These are phyloP conservation scores for Amyloporia xantha DNA, from an alignment of 768 basidiomycete genomes.

Conservation along the genomic window DNA sequence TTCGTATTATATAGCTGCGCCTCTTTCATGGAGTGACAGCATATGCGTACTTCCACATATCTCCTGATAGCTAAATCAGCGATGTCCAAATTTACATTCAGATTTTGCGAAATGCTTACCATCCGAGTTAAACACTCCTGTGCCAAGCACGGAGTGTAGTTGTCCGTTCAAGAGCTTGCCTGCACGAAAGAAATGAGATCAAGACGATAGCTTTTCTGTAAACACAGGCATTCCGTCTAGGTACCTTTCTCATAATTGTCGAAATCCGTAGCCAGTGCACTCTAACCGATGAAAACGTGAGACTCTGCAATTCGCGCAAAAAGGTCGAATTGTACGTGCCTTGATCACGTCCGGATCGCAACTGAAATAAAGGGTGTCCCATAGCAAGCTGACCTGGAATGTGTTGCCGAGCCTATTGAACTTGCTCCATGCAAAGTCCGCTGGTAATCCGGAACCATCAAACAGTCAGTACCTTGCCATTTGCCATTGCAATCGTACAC, in stretches of 20 bases:
- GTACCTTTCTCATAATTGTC: slow-evolving; percentile 33
- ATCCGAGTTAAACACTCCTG: slow-evolving; percentile 65
- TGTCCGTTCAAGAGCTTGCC: slow-evolving; percentile 11
- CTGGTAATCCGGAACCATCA: slow-evolving; percentile 12
- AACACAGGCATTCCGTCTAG: not conserved
- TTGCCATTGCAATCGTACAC: not conserved
- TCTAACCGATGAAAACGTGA: slow-evolving; percentile 12
- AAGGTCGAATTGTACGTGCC: slow-evolving; percentile 6
- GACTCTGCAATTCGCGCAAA: not conserved
- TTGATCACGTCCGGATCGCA: slow-evolving; percentile 22
- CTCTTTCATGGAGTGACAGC: not conserved
- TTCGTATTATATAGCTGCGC: not conserved
- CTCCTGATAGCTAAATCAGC: slow-evolving; percentile 29
- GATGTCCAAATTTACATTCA: not conserved
- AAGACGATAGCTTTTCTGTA: not conserved
- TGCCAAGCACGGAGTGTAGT: slow-evolving; percentile 45
- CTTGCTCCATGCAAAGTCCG: slow-evolving; percentile 19
- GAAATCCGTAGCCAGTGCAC: slow-evolving; percentile 34
- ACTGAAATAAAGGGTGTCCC: slow-evolving; percentile 10
- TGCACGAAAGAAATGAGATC: slow-evolving; percentile 9
- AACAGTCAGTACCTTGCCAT: not conserved
- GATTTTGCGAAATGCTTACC: slow-evolving; percentile 36
- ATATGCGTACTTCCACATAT: slow-evolving; percentile 41
- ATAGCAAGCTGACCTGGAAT: slow-evolving; percentile 11
- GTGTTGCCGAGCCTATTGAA: slow-evolving; percentile 19